These are phyloP conservation scores for Adenanthera pavonina DNA, from an alignment of 306 rosid species.

Conservation along the genomic window DNA sequence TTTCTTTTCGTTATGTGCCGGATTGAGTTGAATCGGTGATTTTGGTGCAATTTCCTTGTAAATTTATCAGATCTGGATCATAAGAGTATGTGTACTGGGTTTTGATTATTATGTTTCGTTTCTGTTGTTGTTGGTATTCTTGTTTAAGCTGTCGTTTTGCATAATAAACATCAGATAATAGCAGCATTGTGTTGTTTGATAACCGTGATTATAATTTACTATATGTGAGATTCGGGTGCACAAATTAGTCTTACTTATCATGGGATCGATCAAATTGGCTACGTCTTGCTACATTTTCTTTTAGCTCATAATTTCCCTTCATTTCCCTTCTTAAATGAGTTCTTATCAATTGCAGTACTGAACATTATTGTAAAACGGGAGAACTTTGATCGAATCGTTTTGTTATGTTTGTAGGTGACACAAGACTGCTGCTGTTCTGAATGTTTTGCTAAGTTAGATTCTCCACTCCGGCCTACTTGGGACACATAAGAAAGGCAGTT, in stretches of 20 bases:
- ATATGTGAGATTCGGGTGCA: not conserved
- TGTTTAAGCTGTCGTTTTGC: not conserved
- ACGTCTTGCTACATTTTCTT: not conserved
- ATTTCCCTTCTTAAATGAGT: not conserved
- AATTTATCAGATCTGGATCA: slow-evolving; percentile 29
- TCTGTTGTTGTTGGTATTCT: not conserved
- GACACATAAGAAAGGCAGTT: slow-evolving; percentile 26
- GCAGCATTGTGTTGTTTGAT: not conserved
- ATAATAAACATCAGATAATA: not conserved
- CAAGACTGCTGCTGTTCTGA: not conserved
- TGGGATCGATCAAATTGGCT: slow-evolving; percentile 11
- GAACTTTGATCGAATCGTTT: not conserved
- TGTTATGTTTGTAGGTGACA: not conserved
- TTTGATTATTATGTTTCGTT: not conserved
- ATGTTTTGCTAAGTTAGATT: not conserved
- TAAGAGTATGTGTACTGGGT: not conserved
- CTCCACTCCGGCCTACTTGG: slow-evolving; percentile 2
- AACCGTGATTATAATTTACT: not conserved
- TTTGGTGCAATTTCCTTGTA: slow-evolving; percentile 1
- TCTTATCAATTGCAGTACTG: not conserved
- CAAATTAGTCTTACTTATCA: not conserved
- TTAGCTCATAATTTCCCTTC: not conserved
- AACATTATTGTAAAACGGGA: not conserved
- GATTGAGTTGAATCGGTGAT: slow-evolving; percentile 18
- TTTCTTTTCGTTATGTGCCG: not conserved